Evolutionary conservation across 768 basidiomycete genomes (phyloP).

Genomic region (Termitomyces sp.): DNA sequence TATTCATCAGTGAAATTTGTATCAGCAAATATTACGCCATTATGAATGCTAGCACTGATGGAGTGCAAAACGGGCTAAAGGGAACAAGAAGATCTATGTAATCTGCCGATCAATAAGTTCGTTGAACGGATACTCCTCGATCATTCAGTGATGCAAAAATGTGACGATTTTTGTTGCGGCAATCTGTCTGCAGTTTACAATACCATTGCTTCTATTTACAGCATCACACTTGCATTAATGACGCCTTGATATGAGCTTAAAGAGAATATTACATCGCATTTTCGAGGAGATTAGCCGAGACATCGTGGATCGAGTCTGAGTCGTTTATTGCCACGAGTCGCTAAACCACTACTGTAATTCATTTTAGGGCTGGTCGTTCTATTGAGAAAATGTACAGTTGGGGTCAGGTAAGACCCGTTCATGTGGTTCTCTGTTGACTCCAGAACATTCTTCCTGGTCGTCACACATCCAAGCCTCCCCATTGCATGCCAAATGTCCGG

Average conservation of each 20-base stretch:
- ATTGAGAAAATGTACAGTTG: neutral
- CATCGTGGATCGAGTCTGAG: neutral
- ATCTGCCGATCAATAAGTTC: neutral
- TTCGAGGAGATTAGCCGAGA: neutral
- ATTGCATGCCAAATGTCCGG: neutral
- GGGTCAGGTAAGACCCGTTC: too few species aligned
- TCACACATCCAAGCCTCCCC: neutral
- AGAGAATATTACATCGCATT: neutral
- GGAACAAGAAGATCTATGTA: neutral
- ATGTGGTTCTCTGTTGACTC: neutral
- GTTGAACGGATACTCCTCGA: neutral
- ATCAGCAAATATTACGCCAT: neutral
- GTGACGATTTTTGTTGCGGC: neutral
- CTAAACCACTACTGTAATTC: too few species aligned
- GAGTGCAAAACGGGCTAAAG: neutral
- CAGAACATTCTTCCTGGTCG: neutral
- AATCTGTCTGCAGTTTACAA: too few species aligned
- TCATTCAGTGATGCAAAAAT: neutral
- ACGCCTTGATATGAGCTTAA: neutral
- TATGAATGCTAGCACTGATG: neutral
- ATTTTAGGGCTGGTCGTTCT: neutral
- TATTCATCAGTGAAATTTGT: neutral
- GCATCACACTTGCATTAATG: too few species aligned
- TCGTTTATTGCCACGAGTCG: neutral
- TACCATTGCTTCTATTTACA: too few species aligned